A percentile compares a stretch with the other conserved stretches of the same genome.
Conservation (phyloP, 1,139 yeast species). For the Debaryomyces psychrophilus region DNA sequence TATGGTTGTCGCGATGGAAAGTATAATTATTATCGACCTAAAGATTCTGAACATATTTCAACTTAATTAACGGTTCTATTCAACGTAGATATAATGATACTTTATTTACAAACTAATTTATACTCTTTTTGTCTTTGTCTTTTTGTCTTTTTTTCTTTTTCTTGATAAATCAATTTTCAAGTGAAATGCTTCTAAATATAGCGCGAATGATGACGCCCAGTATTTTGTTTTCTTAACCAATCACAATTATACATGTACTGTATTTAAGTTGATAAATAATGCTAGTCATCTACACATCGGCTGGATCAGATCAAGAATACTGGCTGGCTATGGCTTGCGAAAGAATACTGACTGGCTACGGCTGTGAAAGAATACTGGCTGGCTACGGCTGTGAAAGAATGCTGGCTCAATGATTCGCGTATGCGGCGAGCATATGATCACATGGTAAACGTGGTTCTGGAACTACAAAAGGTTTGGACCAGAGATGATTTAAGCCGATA, state of each 20-base stretch:
- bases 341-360: conserved; percentile 1
- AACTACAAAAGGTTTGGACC: too few species aligned
- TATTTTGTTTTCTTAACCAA: not conserved
- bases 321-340: conserved; percentile 1
- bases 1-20: conserved; percentile 39
- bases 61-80: not conserved
- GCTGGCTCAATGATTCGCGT: not conserved
- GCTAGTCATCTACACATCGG: too few species aligned
- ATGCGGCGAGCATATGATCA: not conserved
- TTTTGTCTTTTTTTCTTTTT: too few species aligned
- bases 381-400: not conserved
- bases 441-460: too few species aligned
- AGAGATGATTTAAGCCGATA: too few species aligned
- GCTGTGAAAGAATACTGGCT: not conserved
- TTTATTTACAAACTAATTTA: not conserved
- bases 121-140: not conserved
- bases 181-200: not conserved
- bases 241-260: not conserved
- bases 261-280: too few species aligned
- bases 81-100: not conserved
- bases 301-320: not conserved
- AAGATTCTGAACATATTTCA: conserved; percentile 35
- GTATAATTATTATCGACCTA: conserved; percentile 36
- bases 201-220: not conserved
- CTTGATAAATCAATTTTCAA: not conserved